These are phyloP conservation scores for Baorangia bicolor DNA, from an alignment of 768 basidiomycete species.

Conservation along the genomic window DNA sequence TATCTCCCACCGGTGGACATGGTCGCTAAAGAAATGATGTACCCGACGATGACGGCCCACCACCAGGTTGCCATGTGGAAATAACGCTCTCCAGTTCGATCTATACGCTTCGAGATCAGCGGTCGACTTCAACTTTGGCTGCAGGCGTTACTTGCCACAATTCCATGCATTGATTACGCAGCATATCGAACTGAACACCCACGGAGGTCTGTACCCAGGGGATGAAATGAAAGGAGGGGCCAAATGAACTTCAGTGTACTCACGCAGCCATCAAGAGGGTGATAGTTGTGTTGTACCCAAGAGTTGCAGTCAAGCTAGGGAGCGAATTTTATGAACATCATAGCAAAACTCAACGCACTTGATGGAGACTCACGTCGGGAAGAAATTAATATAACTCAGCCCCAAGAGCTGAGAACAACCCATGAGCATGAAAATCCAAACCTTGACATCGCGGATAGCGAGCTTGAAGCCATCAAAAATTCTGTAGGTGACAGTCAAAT, in stretches of 20 bases:
- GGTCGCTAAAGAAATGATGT: constrained; percentile 56
- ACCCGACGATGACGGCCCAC: constrained; percentile 61
- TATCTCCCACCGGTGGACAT: constrained; percentile 52
- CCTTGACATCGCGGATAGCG: constrained; percentile 56
- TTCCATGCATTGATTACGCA: constrained; percentile 56
- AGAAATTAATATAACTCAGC: constrained; percentile 62
- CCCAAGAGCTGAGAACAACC: constrained; percentile 50
- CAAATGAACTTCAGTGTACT: constrained; percentile 15
- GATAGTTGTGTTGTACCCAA: constrained; percentile 59
- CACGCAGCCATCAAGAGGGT: constrained; percentile 63
- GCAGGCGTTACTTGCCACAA: constrained; percentile 35
- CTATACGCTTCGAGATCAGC: constrained; percentile 26
- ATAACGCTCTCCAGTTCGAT: constrained; percentile 62
- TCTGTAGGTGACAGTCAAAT: constrained; percentile 28
- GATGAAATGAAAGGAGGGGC: neutral
- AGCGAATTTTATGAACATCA: neutral
- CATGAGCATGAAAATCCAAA: constrained; percentile 54
- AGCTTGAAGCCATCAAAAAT: constrained; percentile 51
- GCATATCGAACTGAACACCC: constrained; percentile 53
- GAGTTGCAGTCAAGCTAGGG: constrained; percentile 52
- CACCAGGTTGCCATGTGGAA: constrained; percentile 57
- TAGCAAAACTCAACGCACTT: neutral
- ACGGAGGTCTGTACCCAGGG: constrained; percentile 49
- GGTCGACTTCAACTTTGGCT: neutral
- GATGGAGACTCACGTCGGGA: constrained; percentile 40